Evolutionary conservation across 2,329 filamentous ascomycete genomes (phyloP).

Genomic region (Didymella arachidicola): DNA sequence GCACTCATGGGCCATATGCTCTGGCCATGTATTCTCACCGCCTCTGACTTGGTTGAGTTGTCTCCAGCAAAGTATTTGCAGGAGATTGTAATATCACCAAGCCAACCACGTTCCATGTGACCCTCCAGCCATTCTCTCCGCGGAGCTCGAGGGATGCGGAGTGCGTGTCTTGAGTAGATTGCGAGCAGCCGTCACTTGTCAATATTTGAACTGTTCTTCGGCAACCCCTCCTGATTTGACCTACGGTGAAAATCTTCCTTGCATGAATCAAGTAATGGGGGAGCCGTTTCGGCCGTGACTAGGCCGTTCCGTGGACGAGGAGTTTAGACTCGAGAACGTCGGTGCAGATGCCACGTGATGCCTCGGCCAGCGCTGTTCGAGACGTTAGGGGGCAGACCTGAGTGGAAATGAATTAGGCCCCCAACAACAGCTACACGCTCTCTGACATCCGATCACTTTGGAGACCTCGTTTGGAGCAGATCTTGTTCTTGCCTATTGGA

Average conservation of each 20-base stretch:
- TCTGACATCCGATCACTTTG: conserved; percentile 1
- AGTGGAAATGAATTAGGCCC: conserved; percentile 16
- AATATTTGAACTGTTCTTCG: neutral
- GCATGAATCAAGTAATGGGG: neutral
- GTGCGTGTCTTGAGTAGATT: neutral
- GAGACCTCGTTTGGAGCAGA: neutral
- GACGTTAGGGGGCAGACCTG: neutral
- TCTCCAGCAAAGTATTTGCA: neutral
- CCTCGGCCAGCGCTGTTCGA: neutral
- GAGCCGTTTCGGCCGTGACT: neutral
- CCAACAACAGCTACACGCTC: neutral
- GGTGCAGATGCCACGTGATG: neutral
- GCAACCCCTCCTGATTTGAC: neutral
- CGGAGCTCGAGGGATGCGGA: neutral
- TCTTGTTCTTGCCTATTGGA: neutral
- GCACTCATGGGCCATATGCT: neutral
- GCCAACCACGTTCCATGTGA: neutral
- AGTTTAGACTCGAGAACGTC: neutral
- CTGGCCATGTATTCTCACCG: too few species aligned
- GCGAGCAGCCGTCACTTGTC: neutral
- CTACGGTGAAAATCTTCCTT: conserved; percentile 3
- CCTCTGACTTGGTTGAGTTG: neutral
- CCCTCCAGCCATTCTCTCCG: neutral
- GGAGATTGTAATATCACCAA: neutral
- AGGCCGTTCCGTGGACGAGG: neutral